A percentile compares a stretch with the other conserved stretches of the same genome.
Evolutionary conservation across 495 filamentous ascomycete genomes (phyloP).

Genomic region (Aspergillus kassunensis): DNA sequence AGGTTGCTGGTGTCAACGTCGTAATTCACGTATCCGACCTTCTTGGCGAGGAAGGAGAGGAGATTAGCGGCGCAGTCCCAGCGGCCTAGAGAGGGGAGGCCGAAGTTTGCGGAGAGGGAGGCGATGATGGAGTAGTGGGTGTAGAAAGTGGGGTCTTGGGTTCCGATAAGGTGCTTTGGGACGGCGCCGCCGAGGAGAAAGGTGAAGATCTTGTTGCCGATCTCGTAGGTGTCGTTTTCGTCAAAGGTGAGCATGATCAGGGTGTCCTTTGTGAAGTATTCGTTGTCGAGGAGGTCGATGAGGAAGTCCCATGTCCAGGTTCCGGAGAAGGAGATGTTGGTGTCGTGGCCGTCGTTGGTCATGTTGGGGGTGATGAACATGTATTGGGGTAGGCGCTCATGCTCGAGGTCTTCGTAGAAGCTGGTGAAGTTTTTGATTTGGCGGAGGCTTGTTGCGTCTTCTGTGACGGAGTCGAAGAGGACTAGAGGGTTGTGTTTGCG

Average conservation of each 20-base stretch:
- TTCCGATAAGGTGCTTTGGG: conserved; percentile 52
- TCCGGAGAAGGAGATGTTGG: conserved; percentile 55
- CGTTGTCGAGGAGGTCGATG: conserved; percentile 54
- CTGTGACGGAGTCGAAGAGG: conserved; percentile 55
- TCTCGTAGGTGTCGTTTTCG: conserved; percentile 57
- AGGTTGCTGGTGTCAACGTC: conserved; percentile 35
- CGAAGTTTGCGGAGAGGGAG: conserved; percentile 66
- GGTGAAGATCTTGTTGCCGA: conserved; percentile 52
- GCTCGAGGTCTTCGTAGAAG: conserved; percentile 55
- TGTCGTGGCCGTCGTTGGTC: conserved; percentile 70
- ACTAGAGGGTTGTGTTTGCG: conserved; percentile 71
- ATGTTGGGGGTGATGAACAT: conserved; percentile 75
- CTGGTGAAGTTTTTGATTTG: conserved; percentile 64
- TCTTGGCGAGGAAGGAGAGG: conserved; percentile 50
- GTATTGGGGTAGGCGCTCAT: conserved; percentile 63
- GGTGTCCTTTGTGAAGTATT: conserved; percentile 64
- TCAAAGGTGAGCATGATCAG: conserved; percentile 64
- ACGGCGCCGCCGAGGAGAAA: conserved; percentile 64
- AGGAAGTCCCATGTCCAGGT: conserved; percentile 59
- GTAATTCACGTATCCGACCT: conserved; percentile 47
- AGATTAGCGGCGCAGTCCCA: conserved; percentile 65
- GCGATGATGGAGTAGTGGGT: conserved; percentile 68
- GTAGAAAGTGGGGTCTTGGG: conserved; percentile 64
- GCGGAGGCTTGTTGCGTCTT: conserved; percentile 46
- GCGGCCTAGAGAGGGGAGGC: conserved; percentile 55